Percentiles rank a stretch among this genome's conserved stretches.
These are phyloP conservation scores for Ceratocystis alfenasii DNA, from an alignment of 2,329 filamentous ascomycete genomes.

Conservation along the genomic window DNA sequence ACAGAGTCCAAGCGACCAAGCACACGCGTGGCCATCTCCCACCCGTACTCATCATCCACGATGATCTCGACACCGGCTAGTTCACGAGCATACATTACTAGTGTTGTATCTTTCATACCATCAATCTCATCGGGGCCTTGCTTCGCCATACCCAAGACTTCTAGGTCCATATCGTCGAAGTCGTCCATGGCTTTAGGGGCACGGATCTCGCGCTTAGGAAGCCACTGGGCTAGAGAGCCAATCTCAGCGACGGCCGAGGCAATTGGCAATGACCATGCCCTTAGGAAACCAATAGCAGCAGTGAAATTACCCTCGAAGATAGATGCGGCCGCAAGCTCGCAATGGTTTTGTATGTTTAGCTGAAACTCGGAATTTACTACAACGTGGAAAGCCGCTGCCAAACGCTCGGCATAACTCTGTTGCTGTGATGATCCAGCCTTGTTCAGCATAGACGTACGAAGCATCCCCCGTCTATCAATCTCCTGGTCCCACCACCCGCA, in stretches of 20 bases:
- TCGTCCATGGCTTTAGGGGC: conserved; percentile 32
- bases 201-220: conserved; percentile 51
- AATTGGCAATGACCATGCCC: conserved; percentile 68
- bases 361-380: conserved; percentile 59
- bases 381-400: conserved; percentile 59
- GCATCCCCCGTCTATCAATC: conserved; percentile 44
- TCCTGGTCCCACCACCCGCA: conserved; percentile 95
- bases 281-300: conserved; percentile 60
- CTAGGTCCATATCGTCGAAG: conserved; percentile 64
- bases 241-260: conserved; percentile 71
- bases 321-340: conserved; percentile 73
- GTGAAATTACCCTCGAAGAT: conserved; percentile 73
- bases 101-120: conserved; percentile 65
- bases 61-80: conserved; percentile 46
- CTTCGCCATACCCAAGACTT: conserved; percentile 60
- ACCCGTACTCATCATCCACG: conserved; percentile 52
- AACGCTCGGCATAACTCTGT: conserved; percentile 61
- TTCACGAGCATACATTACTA: conserved; percentile 62
- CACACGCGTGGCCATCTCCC: conserved; percentile 79
- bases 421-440: conserved; percentile 15
- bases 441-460: conserved; percentile 29
- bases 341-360: conserved; percentile 60
- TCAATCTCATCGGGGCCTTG: conserved; percentile 47
- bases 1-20: conserved; percentile 69
- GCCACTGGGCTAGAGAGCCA: conserved; percentile 72